phyloP scores from a whole-genome alignment of 805 yeast species.

The Candida sithepensis region DNA sequence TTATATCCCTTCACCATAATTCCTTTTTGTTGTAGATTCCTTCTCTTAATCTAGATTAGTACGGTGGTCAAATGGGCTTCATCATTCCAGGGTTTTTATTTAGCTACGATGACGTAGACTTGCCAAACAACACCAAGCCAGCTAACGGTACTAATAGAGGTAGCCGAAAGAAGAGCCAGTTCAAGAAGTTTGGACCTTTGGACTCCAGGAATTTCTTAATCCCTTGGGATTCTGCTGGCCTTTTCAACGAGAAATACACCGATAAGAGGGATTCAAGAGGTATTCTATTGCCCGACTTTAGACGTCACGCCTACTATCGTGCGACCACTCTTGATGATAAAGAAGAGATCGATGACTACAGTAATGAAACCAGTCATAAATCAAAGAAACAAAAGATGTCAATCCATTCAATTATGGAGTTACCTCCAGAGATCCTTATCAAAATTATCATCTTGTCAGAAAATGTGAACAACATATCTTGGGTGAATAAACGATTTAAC shows the following conservation, averaged over 20 bases:
- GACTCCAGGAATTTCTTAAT: not conserved
- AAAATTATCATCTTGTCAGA: constrained; percentile 13
- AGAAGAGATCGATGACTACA: not conserved
- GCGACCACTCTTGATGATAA: not conserved
- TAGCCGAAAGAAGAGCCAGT: not conserved
- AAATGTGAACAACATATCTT: constrained; percentile 8
- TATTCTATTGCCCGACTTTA: not conserved
- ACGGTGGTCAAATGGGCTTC: not conserved
- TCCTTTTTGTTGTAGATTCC: too few species aligned
- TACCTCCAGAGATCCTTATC: constrained; percentile 20
- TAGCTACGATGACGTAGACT: too few species aligned
- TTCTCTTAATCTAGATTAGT: too few species aligned
- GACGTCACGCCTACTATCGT: too few species aligned
- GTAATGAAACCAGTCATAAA: not conserved
- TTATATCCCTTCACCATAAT: too few species aligned
- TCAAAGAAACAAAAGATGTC: not conserved
- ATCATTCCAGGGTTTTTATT: not conserved
- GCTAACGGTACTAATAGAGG: not conserved
- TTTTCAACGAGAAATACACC: not conserved
- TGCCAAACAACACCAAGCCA: not conserved
- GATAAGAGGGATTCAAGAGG: not conserved
- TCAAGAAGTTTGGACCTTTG: not conserved
- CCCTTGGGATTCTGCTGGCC: not conserved
- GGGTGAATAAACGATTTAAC: constrained; percentile 7
- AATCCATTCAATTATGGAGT: constrained; percentile 4